Evolutionary conservation across 1,284 basidiomycete species (phyloP), one percentile per base, ranked within the genome.

Genomic region (Microbotryum scabiosae): DNA sequence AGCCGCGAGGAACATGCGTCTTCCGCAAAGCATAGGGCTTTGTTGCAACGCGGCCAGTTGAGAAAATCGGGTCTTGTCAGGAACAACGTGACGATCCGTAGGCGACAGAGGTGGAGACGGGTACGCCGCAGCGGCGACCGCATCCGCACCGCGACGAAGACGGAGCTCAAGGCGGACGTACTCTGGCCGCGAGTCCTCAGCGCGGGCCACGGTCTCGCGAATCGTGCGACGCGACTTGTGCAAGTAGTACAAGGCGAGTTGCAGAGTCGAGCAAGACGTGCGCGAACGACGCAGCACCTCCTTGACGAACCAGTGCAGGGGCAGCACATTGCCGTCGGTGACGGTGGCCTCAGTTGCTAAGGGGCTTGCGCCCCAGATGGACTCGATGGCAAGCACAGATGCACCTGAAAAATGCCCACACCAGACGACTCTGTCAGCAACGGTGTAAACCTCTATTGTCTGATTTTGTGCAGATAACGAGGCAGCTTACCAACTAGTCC

Each of bases 1-100:
- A 0, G 88, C 84, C 0, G 90, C 90, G 9, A 96, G 79, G 76
- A 96, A 94, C 2, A 90, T 84, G 47, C 90, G 82, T 21, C 90
- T 82, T 2, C 90, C 88, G 72, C 91, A 94, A 45, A 90, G 80
- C 25, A 92, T 80, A 0, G 88, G 88, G 53, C 58, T 60, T 45
- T 62, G 66, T 26, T 68, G 64, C 44, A 25, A 36, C 10, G 48
- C 51, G 54, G 57, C 43, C 26, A 66, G 60, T 5, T 36, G 21
- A 1, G 56, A 23, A 50, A 66, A 54, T 9, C 53, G 28, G 30
- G 63, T 28, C 21, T 36, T 21, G 41, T 23, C 30, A 10, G 56
- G 20, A 3, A 43, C 41, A 23, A 51, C 51, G 32, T 25, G 14
- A 32, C 32, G 14, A n/a, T 25, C 25, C n/a, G 32, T 52, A 8